Conservation (phyloP, 2,329 filamentous ascomycete species). For the Paecilomyces dactylethromorphus region DNA sequence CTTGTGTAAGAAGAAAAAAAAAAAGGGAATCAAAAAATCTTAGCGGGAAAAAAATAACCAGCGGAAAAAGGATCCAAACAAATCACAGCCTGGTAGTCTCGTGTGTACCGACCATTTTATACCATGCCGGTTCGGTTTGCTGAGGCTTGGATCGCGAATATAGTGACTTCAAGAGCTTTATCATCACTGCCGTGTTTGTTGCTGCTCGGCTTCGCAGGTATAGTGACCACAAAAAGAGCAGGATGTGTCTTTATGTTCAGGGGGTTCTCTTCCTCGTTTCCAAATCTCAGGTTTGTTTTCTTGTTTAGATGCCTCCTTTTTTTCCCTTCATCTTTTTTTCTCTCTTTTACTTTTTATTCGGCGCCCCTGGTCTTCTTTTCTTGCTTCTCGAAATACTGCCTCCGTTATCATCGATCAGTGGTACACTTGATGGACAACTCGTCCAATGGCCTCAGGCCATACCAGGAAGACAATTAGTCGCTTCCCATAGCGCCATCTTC, state of each 20-base stretch:
- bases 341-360: neutral
- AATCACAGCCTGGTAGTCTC: neutral
- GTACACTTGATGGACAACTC: neutral
- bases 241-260: neutral
- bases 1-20: neutral
- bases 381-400: neutral
- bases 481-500: neutral
- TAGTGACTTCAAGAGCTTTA: neutral
- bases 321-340: neutral
- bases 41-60: neutral
- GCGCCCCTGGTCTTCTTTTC: neutral
- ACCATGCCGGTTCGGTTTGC: neutral
- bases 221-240: neutral
- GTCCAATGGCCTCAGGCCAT: neutral
- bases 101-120: neutral
- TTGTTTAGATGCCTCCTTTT: neutral
- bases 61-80: neutral
- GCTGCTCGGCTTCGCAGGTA: neutral
- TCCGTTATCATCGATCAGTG: neutral
- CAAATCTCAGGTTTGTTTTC: neutral
- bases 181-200: neutral
- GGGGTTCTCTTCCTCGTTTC: neutral
- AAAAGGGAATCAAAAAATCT: neutral
- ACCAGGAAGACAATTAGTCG: neutral
- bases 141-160: neutral